Conservation (phyloP, 805 yeast species). For the Suhomyces pyralidae region DNA sequence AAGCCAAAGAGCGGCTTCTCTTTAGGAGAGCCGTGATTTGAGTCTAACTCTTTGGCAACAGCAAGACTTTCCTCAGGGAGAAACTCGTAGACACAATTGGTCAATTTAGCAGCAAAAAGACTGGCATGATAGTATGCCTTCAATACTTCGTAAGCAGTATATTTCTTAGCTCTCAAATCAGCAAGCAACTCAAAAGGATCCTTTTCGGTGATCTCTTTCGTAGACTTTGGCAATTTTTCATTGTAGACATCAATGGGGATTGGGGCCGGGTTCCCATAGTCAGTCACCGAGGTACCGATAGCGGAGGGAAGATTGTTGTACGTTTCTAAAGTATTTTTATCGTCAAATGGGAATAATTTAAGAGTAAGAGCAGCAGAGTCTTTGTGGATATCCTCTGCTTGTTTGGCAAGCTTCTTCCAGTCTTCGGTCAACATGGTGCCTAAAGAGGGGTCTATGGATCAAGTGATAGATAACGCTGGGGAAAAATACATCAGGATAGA, state of each 20-base stretch:
- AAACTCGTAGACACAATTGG: not conserved
- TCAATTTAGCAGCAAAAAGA: conserved; percentile 1
- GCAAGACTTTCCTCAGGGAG: not conserved
- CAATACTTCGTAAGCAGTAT: conserved; percentile 15
- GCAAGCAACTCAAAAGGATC: conserved; percentile 16
- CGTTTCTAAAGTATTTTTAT: conserved; percentile 6
- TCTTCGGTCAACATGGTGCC: conserved; percentile 13
- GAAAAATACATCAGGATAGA: not conserved
- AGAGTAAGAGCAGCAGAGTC: conserved; percentile 15
- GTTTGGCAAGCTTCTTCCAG: conserved; percentile 15
- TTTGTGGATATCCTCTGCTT: conserved; percentile 12
- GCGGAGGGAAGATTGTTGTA: conserved; percentile 17
- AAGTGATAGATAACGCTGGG: not conserved
- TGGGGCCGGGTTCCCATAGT: conserved; percentile 19
- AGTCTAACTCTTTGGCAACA: not conserved
- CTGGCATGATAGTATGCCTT: conserved; percentile 19
- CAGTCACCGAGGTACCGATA: conserved; percentile 13
- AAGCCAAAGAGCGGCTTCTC: not conserved
- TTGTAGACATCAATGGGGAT: conserved; percentile 15
- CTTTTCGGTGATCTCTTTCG: conserved; percentile 14
- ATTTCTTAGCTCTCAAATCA: conserved; percentile 10
- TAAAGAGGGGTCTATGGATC: not conserved
- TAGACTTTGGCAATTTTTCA: conserved; percentile 11
- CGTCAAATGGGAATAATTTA: conserved; percentile 18
- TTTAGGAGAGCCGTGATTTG: not conserved